A percentile compares a stretch with the other conserved stretches of the same genome.
phyloP scores from a whole-genome alignment of 768 basidiomycete genomes.

The Cantharellus anzutake region DNA sequence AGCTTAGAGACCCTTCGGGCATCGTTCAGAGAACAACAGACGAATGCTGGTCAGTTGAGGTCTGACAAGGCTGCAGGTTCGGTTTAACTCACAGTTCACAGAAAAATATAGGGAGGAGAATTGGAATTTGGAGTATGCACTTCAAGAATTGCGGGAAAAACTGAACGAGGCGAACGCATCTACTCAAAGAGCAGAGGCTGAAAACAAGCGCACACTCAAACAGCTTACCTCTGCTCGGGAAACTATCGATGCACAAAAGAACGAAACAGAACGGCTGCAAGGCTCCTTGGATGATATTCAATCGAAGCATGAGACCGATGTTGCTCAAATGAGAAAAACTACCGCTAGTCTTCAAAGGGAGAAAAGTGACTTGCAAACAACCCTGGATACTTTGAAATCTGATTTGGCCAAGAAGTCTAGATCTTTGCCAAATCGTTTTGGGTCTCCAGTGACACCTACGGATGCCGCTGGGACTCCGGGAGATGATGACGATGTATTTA shows the following conservation, averaged over 20 bases:
- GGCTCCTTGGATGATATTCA: slow-evolving; percentile 51
- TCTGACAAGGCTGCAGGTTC: neutral
- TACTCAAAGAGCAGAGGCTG: slow-evolving; percentile 52
- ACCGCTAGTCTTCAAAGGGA: slow-evolving; percentile 79
- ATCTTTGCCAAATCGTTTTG: slow-evolving; percentile 36
- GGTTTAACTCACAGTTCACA: slow-evolving; percentile 12
- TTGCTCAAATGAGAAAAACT: slow-evolving; percentile 77
- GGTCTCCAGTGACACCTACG: slow-evolving; percentile 53
- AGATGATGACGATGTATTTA: slow-evolving; percentile 45
- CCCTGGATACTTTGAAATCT: slow-evolving; percentile 55
- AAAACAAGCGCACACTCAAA: slow-evolving; percentile 64
- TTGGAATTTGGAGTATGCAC: slow-evolving; percentile 90
- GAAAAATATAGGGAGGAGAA: slow-evolving; percentile 98
- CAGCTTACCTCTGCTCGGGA: slow-evolving; percentile 56
- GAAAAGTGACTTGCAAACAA: slow-evolving; percentile 75
- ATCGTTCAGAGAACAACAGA: slow-evolving; percentile 64
- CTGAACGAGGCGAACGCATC: slow-evolving; percentile 45
- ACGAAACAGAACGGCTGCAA: slow-evolving; percentile 57
- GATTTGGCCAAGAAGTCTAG: slow-evolving; percentile 49
- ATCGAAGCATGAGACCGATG: slow-evolving; percentile 83
- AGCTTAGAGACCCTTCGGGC: slow-evolving; percentile 52
- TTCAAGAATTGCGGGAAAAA: slow-evolving; percentile 69
- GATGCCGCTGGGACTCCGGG: slow-evolving; percentile 18
- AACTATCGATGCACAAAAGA: slow-evolving; percentile 66
- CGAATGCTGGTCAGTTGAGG: slow-evolving; percentile 44